phyloP scores from a whole-genome alignment of 805 yeast species.

The Isabelozyma rhagii region DNA sequence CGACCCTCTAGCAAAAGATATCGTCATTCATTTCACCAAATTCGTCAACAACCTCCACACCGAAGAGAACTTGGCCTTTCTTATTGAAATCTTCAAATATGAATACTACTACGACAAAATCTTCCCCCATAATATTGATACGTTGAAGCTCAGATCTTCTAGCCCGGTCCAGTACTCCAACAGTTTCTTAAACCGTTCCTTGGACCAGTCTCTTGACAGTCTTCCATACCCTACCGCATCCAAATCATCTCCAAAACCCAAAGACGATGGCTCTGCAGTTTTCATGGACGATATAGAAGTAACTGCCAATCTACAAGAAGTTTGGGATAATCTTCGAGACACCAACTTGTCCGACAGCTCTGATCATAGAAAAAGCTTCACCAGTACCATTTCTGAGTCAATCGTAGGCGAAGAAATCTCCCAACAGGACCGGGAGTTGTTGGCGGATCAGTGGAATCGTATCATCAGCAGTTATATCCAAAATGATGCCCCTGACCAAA shows the following conservation, averaged over 20 bases:
- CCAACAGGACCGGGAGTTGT: background rate
- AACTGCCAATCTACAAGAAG: background rate
- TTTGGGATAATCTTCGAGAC: constrained; percentile 17
- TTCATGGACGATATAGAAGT: constrained; percentile 23
- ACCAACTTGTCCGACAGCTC: background rate
- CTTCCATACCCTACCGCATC: background rate
- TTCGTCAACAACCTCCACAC: constrained; percentile 40
- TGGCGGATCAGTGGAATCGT: constrained; percentile 30
- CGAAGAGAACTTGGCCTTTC: constrained; percentile 43
- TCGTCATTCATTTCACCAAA: constrained; percentile 26
- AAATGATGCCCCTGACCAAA: constrained; percentile 44
- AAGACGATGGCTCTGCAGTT: constrained; percentile 18
- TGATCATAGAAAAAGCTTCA: too few species aligned
- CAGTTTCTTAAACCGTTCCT: background rate
- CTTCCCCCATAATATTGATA: constrained; percentile 1
- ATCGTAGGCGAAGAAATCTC: background rate
- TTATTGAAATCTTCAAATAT: constrained; percentile 44
- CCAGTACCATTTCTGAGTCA: too few species aligned
- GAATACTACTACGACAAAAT: constrained; percentile 39
- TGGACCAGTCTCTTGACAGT: background rate
- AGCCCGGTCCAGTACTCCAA: background rate
- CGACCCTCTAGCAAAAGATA: constrained; percentile 10
- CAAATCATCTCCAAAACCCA: constrained; percentile 1
- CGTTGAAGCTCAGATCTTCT: background rate
- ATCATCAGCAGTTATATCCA: constrained; percentile 40